Evolutionary conservation across 2,329 filamentous ascomycete species (phyloP).

Genomic region (Phoma sp.): DNA sequence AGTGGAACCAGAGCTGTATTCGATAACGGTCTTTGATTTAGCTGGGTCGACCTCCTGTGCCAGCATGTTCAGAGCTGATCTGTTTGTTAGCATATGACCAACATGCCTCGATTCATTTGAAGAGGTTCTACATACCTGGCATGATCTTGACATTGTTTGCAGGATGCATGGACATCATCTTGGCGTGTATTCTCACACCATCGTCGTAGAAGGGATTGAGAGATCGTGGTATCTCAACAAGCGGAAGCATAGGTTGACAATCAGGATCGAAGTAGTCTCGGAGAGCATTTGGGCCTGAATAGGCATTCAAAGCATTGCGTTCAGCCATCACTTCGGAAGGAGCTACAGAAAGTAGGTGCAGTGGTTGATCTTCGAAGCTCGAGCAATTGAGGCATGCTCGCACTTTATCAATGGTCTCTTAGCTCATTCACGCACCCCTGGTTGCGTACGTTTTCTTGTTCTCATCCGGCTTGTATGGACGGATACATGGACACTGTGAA

Average conservation of each 20-base stretch:
- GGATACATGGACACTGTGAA: not conserved
- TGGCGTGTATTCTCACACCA: constrained; percentile 69
- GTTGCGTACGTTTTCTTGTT: not conserved
- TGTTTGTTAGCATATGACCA: not conserved
- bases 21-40: constrained; percentile 27
- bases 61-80: constrained; percentile 30
- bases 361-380: not conserved
- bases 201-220: constrained; percentile 66
- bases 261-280: constrained; percentile 68
- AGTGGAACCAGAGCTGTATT: constrained; percentile 32
- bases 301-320: constrained; percentile 57
- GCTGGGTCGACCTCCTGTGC: constrained; percentile 19
- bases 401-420: not conserved
- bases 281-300: constrained; percentile 64
- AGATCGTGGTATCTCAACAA: constrained; percentile 66
- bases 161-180: constrained; percentile 71
- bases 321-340: constrained; percentile 10
- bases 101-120: not conserved
- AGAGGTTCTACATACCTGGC: constrained; percentile 53
- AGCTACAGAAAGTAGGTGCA: not conserved
- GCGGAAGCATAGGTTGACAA: constrained; percentile 63
- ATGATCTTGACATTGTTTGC: constrained; percentile 71
- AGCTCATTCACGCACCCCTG: not conserved
- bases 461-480: not conserved
- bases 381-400: not conserved